Evolutionary conservation across 768 basidiomycete species (phyloP).

Genomic region (Kwoniella heveanensis): DNA sequence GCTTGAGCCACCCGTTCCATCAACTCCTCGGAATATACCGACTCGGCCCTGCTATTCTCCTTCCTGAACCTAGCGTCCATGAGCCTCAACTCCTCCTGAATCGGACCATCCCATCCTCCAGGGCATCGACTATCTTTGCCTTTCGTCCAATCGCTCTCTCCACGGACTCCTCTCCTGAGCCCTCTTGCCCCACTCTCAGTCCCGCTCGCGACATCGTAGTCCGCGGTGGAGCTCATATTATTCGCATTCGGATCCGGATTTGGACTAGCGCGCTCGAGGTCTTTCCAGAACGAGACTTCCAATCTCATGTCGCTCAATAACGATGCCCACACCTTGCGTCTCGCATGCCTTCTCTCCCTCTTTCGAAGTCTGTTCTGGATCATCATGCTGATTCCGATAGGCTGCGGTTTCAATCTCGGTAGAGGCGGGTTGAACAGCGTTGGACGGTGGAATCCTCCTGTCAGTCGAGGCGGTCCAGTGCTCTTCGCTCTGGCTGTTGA

Average conservation of each 20-base stretch:
- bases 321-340: constrained; percentile 20
- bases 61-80: constrained; percentile 24
- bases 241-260: background rate
- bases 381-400: constrained; percentile 69
- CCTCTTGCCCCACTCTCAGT: background rate
- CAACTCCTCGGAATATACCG: constrained; percentile 17
- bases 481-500: background rate
- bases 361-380: constrained; percentile 62
- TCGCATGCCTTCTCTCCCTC: constrained; percentile 60
- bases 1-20: constrained; percentile 26
- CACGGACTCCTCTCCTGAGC: too few species aligned
- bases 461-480: constrained; percentile 62
- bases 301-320: constrained; percentile 34
- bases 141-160: constrained; percentile 19
- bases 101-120: constrained; percentile 26
- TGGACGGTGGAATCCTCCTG: constrained; percentile 70
- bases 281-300: constrained; percentile 42
- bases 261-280: constrained; percentile 5
- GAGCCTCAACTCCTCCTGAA: constrained; percentile 15
- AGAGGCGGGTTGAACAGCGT: constrained; percentile 69
- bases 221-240: too few species aligned
- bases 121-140: constrained; percentile 15
- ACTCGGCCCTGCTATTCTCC: constrained; percentile 25
- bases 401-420: constrained; percentile 79
- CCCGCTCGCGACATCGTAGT: background rate